These are phyloP conservation scores for Lunasporangiospora selenospora DNA, from an alignment of 192 early-diverging fungal genomes.

Conservation along the genomic window DNA sequence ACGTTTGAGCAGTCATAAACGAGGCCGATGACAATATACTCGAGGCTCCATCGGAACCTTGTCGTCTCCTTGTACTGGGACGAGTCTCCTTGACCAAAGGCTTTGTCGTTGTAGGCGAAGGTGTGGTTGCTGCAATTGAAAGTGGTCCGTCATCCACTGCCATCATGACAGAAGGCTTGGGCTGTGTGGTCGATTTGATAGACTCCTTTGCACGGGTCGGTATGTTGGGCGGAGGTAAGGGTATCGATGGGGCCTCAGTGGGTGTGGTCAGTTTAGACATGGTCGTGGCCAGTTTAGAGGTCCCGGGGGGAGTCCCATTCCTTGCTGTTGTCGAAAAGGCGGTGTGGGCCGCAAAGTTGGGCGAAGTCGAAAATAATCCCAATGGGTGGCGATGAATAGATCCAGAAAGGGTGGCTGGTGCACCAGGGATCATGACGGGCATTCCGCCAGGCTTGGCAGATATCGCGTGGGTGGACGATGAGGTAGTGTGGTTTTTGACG, in stretches of 20 bases:
- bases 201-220: neutral
- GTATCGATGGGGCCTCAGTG: neutral
- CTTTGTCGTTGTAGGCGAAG: neutral
- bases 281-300: neutral
- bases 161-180: neutral
- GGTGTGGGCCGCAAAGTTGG: conserved; percentile 36
- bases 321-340: conserved; percentile 22
- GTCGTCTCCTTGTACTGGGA: neutral
- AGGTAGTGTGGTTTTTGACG: too few relatives aligned
- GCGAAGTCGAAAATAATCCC: conserved; percentile 37
- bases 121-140: conserved; percentile 6
- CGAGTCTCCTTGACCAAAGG: neutral
- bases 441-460: too few relatives aligned
- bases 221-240: neutral
- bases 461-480: too few relatives aligned
- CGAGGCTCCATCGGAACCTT: neutral
- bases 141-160: conserved; percentile 23
- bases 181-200: neutral
- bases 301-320: neutral
- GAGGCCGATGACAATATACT: neutral
- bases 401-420: conserved; percentile 21
- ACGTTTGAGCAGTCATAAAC: conserved; percentile 7
- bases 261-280: neutral
- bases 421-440: neutral
- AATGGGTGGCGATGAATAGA: conserved; percentile 28